Conservation (phyloP, 495 filamentous ascomycete genomes). For the Aspergillus coremiiformis region DNA sequence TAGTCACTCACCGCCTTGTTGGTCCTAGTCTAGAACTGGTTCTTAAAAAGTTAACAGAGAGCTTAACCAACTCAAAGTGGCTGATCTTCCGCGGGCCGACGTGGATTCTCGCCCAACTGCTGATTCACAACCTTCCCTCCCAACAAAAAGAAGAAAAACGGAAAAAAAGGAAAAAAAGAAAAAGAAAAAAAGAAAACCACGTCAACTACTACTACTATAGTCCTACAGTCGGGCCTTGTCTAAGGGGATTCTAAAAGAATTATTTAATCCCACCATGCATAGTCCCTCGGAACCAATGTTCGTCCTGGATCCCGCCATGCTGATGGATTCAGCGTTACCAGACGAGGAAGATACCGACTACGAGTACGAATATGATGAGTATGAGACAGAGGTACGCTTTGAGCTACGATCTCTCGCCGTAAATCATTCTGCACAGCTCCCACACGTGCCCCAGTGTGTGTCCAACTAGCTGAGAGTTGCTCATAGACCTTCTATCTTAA, state of each 20-base stretch:
- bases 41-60: too few species aligned
- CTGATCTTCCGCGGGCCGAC: too few species aligned
- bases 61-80: too few species aligned
- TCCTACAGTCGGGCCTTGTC: too few species aligned
- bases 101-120: too few species aligned
- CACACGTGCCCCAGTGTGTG: not conserved
- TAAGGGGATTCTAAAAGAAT: too few species aligned
- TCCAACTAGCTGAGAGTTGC: conserved; percentile 1
- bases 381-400: conserved; percentile 46
- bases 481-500: conserved; percentile 48
- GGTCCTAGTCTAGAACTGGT: too few species aligned
- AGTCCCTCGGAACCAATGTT: conserved; percentile 2
- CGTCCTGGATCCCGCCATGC: conserved; percentile 22
- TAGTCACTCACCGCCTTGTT: too few species aligned
- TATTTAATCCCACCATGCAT: not conserved
- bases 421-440: not conserved
- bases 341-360: conserved; percentile 36
- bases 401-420: not conserved
- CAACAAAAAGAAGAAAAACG: too few species aligned
- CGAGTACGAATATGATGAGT: conserved; percentile 56
- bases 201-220: too few species aligned
- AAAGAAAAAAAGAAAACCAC: not conserved
- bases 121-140: too few species aligned
- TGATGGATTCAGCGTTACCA: conserved; percentile 3
- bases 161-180: not conserved